Evolutionary conservation across 345 rosid genomes (phyloP).

Genomic region (Pugionium dolabratum): DNA sequence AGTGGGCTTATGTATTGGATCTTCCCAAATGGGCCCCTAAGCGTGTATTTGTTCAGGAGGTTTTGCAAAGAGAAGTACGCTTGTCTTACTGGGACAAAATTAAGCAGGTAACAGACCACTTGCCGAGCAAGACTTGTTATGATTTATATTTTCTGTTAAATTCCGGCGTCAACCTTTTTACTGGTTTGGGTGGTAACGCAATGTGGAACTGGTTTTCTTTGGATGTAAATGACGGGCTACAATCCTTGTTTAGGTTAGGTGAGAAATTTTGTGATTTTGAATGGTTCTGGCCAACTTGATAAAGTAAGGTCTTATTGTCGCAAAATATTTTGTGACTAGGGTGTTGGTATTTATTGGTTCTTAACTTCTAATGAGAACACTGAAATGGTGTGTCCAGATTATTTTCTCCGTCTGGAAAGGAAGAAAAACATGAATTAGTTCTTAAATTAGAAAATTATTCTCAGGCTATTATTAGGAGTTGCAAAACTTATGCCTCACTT

Average conservation of each 20-base stretch:
- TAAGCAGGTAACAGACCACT: constrained; percentile 70
- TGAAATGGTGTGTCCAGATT: neutral
- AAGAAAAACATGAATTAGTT: neutral
- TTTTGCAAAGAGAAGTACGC: constrained; percentile 95
- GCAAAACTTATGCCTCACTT: constrained; percentile 2
- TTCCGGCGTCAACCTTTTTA: neutral
- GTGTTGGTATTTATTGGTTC: constrained; percentile 3
- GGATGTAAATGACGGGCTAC: neutral
- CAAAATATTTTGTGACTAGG: neutral
- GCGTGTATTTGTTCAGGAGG: constrained; percentile 96
- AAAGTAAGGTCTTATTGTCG: neutral
- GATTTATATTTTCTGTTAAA: neutral
- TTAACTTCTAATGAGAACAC: constrained; percentile 10
- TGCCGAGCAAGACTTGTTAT: neutral
- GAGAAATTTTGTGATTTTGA: neutral
- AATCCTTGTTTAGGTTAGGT: neutral
- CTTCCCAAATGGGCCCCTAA: constrained; percentile 99
- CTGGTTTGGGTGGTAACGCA: neutral
- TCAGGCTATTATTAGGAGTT: constrained; percentile 3
- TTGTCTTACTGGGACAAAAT: constrained; percentile 97
- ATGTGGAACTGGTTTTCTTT: constrained; percentile 10
- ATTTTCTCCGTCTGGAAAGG: neutral
- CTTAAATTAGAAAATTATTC: neutral
- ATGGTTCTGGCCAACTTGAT: constrained; percentile 3
- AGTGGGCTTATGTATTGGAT: constrained; percentile 94